Evolutionary conservation across 2,329 filamentous ascomycete genomes (phyloP).

Genomic region (Venturia carpophila): DNA sequence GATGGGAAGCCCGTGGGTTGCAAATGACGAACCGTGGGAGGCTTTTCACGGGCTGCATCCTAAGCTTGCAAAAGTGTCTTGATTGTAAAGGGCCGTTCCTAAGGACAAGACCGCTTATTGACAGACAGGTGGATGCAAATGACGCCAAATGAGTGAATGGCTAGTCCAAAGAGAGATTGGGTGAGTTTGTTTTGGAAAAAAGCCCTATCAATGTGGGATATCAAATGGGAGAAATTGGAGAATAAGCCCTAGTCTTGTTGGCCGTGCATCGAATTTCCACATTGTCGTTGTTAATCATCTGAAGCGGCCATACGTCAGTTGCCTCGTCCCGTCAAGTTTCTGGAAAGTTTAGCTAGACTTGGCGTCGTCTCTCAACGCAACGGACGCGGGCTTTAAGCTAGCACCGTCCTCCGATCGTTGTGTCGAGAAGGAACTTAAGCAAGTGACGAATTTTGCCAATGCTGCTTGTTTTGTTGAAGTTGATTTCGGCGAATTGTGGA

Average conservation of each 20-base stretch:
- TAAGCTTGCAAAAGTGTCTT: not conserved
- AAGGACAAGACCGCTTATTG: not conserved
- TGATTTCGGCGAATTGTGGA: constrained; percentile 2
- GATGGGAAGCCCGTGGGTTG: not conserved
- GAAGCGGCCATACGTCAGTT: not conserved
- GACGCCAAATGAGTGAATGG: not conserved
- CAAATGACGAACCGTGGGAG: not conserved
- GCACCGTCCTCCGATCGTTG: not conserved
- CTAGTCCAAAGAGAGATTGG: no score
- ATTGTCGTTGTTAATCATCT: not conserved
- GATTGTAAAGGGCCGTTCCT: constrained; percentile 2
- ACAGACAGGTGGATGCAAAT: not conserved
- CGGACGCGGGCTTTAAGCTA: not conserved
- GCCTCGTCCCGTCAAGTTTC: not conserved
- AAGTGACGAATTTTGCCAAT: not conserved
- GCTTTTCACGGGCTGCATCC: not conserved
- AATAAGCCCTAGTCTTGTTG: no score
- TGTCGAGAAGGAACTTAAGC: not conserved
- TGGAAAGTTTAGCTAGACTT: not conserved
- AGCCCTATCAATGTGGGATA: no score
- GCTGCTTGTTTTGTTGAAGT: not conserved
- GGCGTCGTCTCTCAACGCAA: not conserved
- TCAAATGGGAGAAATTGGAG: not conserved
- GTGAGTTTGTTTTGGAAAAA: no score
- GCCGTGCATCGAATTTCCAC: not conserved